phyloP scores from a whole-genome alignment of 768 basidiomycete species.

The Gelatoporia subvermispora region DNA sequence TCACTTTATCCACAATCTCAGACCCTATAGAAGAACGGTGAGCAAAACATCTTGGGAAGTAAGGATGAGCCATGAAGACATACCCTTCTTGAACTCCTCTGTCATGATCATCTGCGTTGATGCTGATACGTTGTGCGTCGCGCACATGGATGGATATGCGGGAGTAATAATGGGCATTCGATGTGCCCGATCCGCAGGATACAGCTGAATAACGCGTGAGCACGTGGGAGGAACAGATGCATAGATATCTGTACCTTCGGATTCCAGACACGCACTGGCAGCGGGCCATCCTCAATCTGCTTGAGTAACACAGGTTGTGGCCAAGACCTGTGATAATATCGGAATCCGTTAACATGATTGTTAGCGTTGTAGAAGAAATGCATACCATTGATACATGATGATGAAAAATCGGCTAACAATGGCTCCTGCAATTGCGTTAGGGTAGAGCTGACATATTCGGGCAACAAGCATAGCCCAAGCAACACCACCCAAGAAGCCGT shows the following conservation, averaged over 20 bases:
- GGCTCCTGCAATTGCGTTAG: slow-evolving; percentile 88
- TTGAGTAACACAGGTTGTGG: slow-evolving; percentile 96
- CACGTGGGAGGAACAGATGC: not conserved
- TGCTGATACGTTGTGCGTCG: slow-evolving; percentile 95
- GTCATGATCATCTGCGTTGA: slow-evolving; percentile 97
- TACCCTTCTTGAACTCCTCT: slow-evolving; percentile 91
- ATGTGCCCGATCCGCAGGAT: slow-evolving; percentile 89
- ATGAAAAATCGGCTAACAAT: slow-evolving; percentile 98
- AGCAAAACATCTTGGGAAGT: slow-evolving; percentile 3
- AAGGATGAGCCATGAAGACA: not conserved
- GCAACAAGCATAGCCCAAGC: slow-evolving; percentile 99
- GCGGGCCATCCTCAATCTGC: slow-evolving; percentile 91
- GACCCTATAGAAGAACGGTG: slow-evolving; percentile 51
- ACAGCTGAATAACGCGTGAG: slow-evolving; percentile 48
- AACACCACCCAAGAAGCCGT: slow-evolving; percentile 95
- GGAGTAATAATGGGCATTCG: slow-evolving; percentile 99
- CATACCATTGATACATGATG: slow-evolving; percentile 95
- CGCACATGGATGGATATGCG: slow-evolving; percentile 98
- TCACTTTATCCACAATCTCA: slow-evolving; percentile 90
- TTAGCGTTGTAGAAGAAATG: slow-evolving; percentile 7
- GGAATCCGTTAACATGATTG: slow-evolving; percentile 1
- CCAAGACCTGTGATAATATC: slow-evolving; percentile 71
- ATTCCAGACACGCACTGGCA: slow-evolving; percentile 96
- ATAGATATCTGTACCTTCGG: slow-evolving; percentile 58
- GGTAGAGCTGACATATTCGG: slow-evolving; percentile 97